Conservation (phyloP, 768 basidiomycete genomes). For the Pleurotus tuber-regium region DNA sequence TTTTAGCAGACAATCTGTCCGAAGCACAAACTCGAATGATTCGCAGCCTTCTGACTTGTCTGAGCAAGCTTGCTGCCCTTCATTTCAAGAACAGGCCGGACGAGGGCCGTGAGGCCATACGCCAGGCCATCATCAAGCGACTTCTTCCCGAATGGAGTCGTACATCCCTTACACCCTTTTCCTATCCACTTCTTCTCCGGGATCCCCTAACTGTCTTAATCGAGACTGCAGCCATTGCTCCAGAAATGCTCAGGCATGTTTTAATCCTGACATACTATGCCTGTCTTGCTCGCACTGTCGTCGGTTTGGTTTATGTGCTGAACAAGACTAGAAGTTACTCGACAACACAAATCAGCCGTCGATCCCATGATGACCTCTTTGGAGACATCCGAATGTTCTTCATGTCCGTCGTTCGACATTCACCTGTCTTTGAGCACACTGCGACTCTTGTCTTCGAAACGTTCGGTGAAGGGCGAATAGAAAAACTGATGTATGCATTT, state of each 20-base stretch:
- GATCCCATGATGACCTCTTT: constrained; percentile 70
- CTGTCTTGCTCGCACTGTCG: constrained; percentile 79
- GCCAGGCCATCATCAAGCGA: constrained; percentile 86
- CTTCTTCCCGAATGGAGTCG: constrained; percentile 91
- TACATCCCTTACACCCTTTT: constrained; percentile 77
- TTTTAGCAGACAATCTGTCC: constrained; percentile 72
- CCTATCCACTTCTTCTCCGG: constrained; percentile 81
- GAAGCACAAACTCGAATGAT: constrained; percentile 79
- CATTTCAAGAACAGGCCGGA: constrained; percentile 71
- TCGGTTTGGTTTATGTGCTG: constrained; percentile 81
- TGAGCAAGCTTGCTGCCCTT: constrained; percentile 62
- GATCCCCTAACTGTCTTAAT: constrained; percentile 90
- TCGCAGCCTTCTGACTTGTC: constrained; percentile 67
- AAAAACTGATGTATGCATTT: constrained; percentile 83
- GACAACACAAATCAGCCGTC: constrained; percentile 39
- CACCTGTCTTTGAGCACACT: constrained; percentile 82
- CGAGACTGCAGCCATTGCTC: constrained; percentile 87
- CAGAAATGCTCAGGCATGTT: constrained; percentile 86
- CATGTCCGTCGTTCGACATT: constrained; percentile 88
- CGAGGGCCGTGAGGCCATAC: constrained; percentile 73
- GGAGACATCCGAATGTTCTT: constrained; percentile 87
- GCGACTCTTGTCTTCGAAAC: constrained; percentile 76
- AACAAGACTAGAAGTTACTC: constrained; percentile 65
- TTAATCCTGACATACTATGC: constrained; percentile 90
- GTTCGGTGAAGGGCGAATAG: constrained; percentile 81